Evolutionary conservation across 495 filamentous ascomycete genomes (phyloP), one percentile per base, ranked within the genome.

Genomic region (Talaromyces nanjingensis): DNA sequence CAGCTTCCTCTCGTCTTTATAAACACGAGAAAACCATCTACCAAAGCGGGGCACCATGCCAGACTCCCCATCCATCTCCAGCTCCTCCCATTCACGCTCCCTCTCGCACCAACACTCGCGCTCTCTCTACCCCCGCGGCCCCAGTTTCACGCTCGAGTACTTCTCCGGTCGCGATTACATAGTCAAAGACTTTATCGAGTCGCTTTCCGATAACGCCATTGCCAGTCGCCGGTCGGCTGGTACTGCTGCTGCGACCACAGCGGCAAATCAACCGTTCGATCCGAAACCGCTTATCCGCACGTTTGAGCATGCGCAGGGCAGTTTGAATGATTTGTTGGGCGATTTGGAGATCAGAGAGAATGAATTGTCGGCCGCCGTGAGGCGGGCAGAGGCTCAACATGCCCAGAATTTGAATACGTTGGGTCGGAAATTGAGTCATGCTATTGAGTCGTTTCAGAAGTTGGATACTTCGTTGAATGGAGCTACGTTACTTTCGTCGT

Each of bases 281-380:
- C 96, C 96, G 1, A 98, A 99, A 75, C 96, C 96, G 5, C 82
- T 97, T 69, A 98, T 99, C 66, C 87, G 96, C 47, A 92, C 91
- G 16, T 98, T 99, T 69, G 94, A 99, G 75, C 84, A 90, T 82
- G 86, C 94, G 33, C 81, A 97, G 31, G 82, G 84, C 39, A 90
- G 90, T 31, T 83, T 99, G 45, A 84, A 84, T 34, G 84, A 87
- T 29, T 84, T 99, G 6, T 92, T 92, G 0, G 91, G 94, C 59
- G 91, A 96, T 62, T 76, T 98, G 16, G 91, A 93, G 65, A 84
- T 84, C 58, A 86, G 83, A 53, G 96, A 99, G 69, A 96, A 93
- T 65, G 96, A 99, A 64, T 81, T 97, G 12, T 86, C 90, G 9
- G 92, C 89, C 4, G 89, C 91, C 34, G 96, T 96, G 25, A 87